phyloP scores from a whole-genome alignment of 2,329 filamentous ascomycete species.

The Neonectria neomacrospora region DNA sequence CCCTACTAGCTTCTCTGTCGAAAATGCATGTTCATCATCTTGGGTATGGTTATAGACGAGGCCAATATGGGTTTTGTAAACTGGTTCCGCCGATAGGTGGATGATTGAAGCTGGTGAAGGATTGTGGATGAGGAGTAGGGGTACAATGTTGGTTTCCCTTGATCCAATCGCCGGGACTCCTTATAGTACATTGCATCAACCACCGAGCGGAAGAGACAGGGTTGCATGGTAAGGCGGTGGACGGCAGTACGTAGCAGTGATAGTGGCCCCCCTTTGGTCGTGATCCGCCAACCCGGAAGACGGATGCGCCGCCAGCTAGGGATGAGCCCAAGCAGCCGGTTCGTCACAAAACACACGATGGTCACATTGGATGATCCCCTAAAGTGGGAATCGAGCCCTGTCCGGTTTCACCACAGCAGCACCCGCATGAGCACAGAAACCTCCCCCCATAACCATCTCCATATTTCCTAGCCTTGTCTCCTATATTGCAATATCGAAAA shows the following conservation, averaged over 20 bases:
- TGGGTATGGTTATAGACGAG: background rate
- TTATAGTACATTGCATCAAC: too few relatives aligned
- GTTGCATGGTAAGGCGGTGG: too few relatives aligned
- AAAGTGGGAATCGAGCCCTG: background rate
- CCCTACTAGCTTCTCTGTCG: background rate
- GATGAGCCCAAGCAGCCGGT: background rate
- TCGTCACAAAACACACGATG: background rate
- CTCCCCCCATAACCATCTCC: background rate
- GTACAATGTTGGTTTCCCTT: background rate
- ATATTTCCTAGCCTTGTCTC: background rate
- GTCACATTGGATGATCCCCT: background rate
- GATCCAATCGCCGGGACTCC: background rate
- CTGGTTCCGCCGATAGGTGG: conserved; percentile 1
- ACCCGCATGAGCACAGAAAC: background rate
- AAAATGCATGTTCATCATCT: background rate
- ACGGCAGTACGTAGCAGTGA: too few relatives aligned
- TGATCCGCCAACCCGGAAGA: background rate
- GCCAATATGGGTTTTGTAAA: background rate
- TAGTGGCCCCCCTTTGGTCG: too few relatives aligned
- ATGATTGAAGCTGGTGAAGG: background rate
- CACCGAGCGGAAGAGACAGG: too few relatives aligned
- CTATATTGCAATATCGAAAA: background rate
- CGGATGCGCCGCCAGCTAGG: background rate
- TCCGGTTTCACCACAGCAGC: background rate
- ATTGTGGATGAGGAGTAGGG: background rate